Base-by-base conservation (phyloP, 1,284 basidiomycete species). In the Malassezia sympodialis region DNA sequence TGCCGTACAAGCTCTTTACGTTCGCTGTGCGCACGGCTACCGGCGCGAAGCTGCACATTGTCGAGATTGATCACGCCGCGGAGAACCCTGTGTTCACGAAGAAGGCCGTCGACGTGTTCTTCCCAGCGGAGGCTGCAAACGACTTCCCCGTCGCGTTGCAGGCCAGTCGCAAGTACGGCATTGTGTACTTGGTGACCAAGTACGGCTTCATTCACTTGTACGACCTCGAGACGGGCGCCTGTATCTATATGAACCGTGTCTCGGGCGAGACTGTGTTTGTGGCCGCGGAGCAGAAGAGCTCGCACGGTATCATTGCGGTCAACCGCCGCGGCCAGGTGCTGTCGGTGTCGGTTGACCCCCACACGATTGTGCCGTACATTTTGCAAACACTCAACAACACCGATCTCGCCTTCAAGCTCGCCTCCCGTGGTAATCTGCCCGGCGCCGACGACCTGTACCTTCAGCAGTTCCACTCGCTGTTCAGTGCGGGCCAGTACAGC, bases 111-210 rank as follows among this genome's bases (percentile, higher is more conserved):
- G 94, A 99, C 68, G 93, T 99, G 49, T 99, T 96, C 79, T 99
- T 98, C 83, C 94, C 94, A 52, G 85, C 90, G 1, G 94, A 99
- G 76, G 94, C 94, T 4, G 86, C 86, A 43, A 96, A 91, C 76
- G 94, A 99, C 76, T 99, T 99, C 81, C 94, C 94, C n/a, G 94
- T 99, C 37, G 89, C 93, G 27, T 96, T 99, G 88, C 94, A 99
- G 76, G 89, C 96, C 42, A 98, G 93, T 51, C 84, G 87, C 77
- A 88, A 90, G 72, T 93, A 96, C 77, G 93, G 93, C 45, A 90
- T 99, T 77, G 81, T 96, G 69, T 99, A 94, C 78, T 82, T 99
- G 58, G 88, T 96, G 72, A 98, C 94, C 59, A 99, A 99, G 77
- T 98, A 90, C 76, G 94, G 94, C 48, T 99, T 99, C 79, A 96